Evolutionary conservation across 768 basidiomycete genomes (phyloP), one percentile per base, ranked within the genome.

Genomic region (Exidia glandulosa): DNA sequence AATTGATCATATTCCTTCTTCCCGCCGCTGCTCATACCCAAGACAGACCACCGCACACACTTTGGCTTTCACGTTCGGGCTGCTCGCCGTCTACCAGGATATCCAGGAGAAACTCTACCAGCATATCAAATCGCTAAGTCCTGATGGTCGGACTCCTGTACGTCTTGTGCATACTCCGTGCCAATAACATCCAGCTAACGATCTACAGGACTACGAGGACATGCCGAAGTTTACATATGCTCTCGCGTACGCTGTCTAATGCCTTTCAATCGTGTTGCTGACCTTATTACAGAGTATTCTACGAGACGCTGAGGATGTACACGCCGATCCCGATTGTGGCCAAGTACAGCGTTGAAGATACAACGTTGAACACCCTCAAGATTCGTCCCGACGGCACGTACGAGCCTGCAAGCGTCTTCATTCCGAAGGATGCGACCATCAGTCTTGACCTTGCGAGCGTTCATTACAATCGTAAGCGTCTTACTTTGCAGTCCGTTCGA

Each of bases 1-100:
- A 23, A 27, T 45, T 16, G 34, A 7, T 37, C 16, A 4, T 36
- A 4, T 13, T 27, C 45, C 19, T 31, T 6, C 14, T 30, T 25
- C 29, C n/a, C 16, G 48, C 31, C 25, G 30, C 27, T 32, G n/a
- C 7, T 27, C n/a, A 41, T n/a, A 29, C 31, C 34, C 5, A 5
- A n/a, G 6, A 57, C 58, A 67, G 36, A 69, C 68, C 0, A 66
- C 68, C 2, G 63, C 67, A 19, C 61, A 66, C 57, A 63, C 67
- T n/a, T 16, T 69, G n/a, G 56, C 65, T 2, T 62, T 66, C 31
- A 34, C 62, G 14, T 63, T 67, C 57, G 62, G 59, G 19, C 54
- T 69, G 29, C 61, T 69, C 32, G 66, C 68, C 2, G n/a, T 69
- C 30, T 63, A 69, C 50, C 68, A 66, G 10, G 60, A 61, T n/a